Evolutionary conservation across 345 rosid genomes (phyloP).

Genomic region (Lepidium africanum): DNA sequence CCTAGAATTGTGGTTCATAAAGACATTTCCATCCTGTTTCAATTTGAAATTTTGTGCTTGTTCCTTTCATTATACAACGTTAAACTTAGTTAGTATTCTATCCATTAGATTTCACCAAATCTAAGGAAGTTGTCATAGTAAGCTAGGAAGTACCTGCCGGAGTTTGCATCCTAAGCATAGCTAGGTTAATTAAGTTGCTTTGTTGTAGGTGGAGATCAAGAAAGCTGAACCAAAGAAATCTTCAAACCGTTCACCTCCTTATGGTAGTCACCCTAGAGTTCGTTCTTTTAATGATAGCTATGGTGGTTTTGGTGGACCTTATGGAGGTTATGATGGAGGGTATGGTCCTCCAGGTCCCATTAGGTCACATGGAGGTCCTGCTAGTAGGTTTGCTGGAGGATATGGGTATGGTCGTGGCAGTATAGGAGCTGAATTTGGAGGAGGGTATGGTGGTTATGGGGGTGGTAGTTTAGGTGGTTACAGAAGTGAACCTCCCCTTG

Average conservation of each 20-base stretch:
- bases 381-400: constrained; percentile 56
- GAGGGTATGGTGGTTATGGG: constrained; percentile 59
- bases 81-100: constrained; percentile 1
- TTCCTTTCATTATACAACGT: neutral
- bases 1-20: neutral
- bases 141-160: constrained; percentile 15
- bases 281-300: constrained; percentile 59
- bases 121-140: constrained; percentile 11
- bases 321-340: constrained; percentile 74
- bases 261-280: constrained; percentile 69
- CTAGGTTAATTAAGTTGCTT: constrained; percentile 94
- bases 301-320: constrained; percentile 51
- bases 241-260: constrained; percentile 84
- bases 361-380: constrained; percentile 60
- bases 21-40: neutral
- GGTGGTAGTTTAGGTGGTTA: constrained; percentile 61
- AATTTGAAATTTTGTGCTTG: neutral
- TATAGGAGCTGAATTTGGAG: constrained; percentile 64
- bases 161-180: constrained; percentile 47
- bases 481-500: constrained; percentile 66
- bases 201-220: constrained; percentile 99
- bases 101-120: neutral
- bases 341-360: constrained; percentile 69
- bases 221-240: constrained; percentile 99
- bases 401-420: constrained; percentile 64